Conservation (phyloP, 331 rosid species). For the Quercus lobata region DNA sequence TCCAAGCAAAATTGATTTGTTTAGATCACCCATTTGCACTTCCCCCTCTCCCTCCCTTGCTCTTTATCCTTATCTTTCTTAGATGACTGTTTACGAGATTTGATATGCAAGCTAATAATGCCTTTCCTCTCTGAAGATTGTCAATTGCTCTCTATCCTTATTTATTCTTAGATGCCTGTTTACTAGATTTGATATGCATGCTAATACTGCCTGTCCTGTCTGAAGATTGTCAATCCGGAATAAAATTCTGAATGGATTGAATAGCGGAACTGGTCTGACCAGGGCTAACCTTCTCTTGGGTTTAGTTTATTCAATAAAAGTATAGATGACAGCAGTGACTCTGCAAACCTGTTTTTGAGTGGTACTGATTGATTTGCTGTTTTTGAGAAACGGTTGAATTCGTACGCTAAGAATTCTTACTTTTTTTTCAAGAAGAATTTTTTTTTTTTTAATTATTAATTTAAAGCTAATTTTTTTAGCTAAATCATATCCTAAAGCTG, state of each 20-base stretch:
- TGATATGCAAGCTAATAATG: background rate
- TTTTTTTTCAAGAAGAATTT: too few relatives aligned
- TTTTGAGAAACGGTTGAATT: background rate
- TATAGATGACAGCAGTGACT: background rate
- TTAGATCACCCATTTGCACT: background rate
- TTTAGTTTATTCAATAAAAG: background rate
- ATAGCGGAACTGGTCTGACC: background rate
- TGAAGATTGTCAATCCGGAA: background rate
- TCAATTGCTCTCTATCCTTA: background rate
- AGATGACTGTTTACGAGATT: background rate
- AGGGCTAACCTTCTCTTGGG: background rate
- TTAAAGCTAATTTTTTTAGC: background rate
- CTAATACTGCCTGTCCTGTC: background rate
- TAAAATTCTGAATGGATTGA: background rate
- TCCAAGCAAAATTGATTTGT: background rate
- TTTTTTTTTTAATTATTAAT: background rate
- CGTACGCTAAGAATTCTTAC: background rate
- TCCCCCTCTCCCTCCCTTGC: background rate
- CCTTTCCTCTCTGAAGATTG: too few relatives aligned
- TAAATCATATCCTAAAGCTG: background rate
- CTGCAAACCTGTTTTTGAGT: background rate
- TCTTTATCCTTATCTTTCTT: background rate
- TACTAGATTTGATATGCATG: background rate
- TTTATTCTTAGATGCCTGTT: background rate
- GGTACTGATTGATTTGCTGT: background rate